These are phyloP conservation scores for Argentina anserina DNA, from an alignment of 306 rosid species.

Conservation along the genomic window DNA sequence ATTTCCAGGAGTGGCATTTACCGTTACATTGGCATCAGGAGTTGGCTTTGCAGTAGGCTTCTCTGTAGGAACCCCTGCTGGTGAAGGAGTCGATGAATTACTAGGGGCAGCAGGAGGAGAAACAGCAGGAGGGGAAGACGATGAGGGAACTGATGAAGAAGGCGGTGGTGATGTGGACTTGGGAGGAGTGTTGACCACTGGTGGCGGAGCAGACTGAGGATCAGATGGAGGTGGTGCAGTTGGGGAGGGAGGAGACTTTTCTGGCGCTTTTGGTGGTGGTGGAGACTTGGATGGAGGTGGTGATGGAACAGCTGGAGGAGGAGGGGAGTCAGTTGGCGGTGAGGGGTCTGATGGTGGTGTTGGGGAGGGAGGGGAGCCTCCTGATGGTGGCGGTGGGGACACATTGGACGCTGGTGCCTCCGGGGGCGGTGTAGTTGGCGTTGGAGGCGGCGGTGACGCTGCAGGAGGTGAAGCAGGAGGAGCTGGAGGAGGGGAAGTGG, in stretches of 20 bases:
- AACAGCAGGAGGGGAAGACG: conserved; percentile 50
- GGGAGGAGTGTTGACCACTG: conserved; percentile 29
- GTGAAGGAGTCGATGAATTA: conserved; percentile 34
- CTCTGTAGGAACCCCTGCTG: conserved; percentile 37
- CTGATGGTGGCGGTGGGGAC: conserved; percentile 33
- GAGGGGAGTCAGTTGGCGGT: conserved; percentile 47
- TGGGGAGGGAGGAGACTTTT: conserved; percentile 46
- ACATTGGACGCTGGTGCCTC: conserved; percentile 29
- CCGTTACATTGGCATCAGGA: conserved; percentile 20
- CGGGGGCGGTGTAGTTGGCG: conserved; percentile 40
- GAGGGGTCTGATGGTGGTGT: conserved; percentile 42
- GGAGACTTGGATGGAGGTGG: conserved; percentile 43
- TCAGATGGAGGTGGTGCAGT: conserved; percentile 47
- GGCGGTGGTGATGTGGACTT: conserved; percentile 54
- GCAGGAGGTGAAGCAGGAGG: conserved; percentile 36
- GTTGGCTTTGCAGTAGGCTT: conserved; percentile 57
- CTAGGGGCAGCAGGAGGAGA: conserved; percentile 40
- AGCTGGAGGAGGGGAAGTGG: conserved; percentile 21
- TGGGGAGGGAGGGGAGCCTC: conserved; percentile 42
- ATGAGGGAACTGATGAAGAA: conserved; percentile 52
- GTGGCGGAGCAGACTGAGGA: conserved; percentile 49
- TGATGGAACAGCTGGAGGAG: conserved; percentile 58
- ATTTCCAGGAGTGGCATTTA: conserved; percentile 26
- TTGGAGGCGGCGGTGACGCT: conserved; percentile 27
- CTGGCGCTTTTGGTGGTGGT: conserved; percentile 54